phyloP scores from a whole-genome alignment of 192 early-diverging fungal genomes.

The Coemansia sp. region DNA sequence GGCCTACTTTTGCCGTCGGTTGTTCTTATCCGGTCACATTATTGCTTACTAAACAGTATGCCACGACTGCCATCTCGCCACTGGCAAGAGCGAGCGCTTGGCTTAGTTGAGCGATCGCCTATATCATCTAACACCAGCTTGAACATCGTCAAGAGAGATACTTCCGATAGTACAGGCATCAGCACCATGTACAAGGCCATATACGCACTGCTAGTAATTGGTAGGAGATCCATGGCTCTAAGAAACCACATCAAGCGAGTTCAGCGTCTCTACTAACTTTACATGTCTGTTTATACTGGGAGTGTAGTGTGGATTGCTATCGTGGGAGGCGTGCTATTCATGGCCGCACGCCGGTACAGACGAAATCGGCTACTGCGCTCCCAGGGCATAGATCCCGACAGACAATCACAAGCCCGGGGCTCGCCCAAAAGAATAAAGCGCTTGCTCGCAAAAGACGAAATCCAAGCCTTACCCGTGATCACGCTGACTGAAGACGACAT shows the following conservation, averaged over 20 bases:
- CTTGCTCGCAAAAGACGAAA: constrained; percentile 22
- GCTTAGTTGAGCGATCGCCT: background rate
- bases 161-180: background rate
- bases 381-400: constrained; percentile 1
- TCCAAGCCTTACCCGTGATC: constrained; percentile 12
- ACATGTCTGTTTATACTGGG: background rate
- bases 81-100: background rate
- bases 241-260: background rate
- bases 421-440: constrained; percentile 6
- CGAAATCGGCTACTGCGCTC: background rate
- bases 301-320: constrained; percentile 22
- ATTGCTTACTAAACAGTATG: background rate
- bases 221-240: background rate
- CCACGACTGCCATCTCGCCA: constrained; percentile 3
- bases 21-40: background rate
- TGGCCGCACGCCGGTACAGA: constrained; percentile 15
- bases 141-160: background rate
- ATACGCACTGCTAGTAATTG: constrained; percentile 10
- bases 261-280: background rate
- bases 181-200: constrained; percentile 6
- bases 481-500: constrained; percentile 36
- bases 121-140: background rate
- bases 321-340: constrained; percentile 3
- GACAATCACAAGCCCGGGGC: background rate
- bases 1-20: background rate